A percentile compares a stretch with the other conserved stretches of the same genome.
These are phyloP conservation scores for Hortiboletus campestris DNA, from an alignment of 768 basidiomycete species.

Conservation along the genomic window DNA sequence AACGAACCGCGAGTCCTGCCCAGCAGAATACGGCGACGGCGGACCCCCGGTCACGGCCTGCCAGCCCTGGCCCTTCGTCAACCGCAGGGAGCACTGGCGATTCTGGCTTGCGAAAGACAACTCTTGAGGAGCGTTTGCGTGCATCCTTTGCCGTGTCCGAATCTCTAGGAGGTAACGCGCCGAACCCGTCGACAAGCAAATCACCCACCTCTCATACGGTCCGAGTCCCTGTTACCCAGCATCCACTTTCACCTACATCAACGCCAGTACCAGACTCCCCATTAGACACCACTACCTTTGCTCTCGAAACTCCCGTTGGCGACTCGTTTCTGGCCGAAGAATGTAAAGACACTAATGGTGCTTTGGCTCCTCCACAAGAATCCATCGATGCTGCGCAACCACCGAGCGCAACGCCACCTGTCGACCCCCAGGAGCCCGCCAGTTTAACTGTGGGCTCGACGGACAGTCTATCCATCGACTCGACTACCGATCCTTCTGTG, in stretches of 20 bases:
- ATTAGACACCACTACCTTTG: neutral
- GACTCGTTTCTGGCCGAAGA: constrained; percentile 1
- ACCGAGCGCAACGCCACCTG: neutral
- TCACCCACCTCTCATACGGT: constrained; percentile 34
- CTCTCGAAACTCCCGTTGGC: neutral
- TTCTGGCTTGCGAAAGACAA: constrained; percentile 45
- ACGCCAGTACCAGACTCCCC: constrained; percentile 46
- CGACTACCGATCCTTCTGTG: neutral
- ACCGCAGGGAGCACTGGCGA: constrained; percentile 16
- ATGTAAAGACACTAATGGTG: neutral
- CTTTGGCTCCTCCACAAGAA: neutral
- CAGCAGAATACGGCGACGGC: constrained; percentile 12
- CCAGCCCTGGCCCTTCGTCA: constrained; percentile 26
- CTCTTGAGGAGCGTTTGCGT: constrained; percentile 74
- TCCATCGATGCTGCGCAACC: neutral
- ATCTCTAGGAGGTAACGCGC: constrained; percentile 43
- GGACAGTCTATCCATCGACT: neutral
- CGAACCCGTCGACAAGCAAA: constrained; percentile 38
- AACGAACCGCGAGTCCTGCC: constrained; percentile 47
- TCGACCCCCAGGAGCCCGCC: neutral
- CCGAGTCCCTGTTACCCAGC: constrained; percentile 28
- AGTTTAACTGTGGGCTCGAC: neutral
- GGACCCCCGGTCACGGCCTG: constrained; percentile 20
- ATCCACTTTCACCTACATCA: constrained; percentile 42
- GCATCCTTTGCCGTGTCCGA: constrained; percentile 62